phyloP scores from a whole-genome alignment of 139 green algal genomes.

The Tetraselmis chui region DNA sequence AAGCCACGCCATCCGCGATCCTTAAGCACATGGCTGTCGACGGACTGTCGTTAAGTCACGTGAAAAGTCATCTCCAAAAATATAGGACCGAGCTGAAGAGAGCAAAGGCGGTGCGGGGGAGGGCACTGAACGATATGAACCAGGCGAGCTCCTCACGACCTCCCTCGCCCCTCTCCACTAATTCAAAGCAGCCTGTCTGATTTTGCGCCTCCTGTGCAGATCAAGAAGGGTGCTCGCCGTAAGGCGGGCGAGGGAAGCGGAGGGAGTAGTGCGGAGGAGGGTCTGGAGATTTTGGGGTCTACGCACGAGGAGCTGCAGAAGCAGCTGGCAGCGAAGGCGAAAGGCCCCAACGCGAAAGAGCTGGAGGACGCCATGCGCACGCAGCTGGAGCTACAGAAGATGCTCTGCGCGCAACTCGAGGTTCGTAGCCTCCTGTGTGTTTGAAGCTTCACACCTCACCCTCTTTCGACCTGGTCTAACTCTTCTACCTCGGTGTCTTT shows the following conservation, averaged over 20 bases:
- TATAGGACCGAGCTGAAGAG: conserved; percentile 15
- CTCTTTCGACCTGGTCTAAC: too few relatives aligned
- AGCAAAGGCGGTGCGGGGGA: background rate
- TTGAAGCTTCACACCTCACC: too few relatives aligned
- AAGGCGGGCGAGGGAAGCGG: background rate
- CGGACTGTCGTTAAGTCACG: conserved; percentile 51
- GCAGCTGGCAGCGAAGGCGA: background rate
- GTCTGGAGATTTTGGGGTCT: background rate
- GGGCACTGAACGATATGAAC: background rate
- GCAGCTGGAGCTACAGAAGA: conserved; percentile 52
- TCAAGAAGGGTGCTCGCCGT: background rate
- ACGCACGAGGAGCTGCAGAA: background rate
- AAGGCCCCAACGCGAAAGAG: background rate
- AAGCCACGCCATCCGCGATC: conserved; percentile 47
- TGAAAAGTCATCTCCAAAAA: conserved; percentile 61
- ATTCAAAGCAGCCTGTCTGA: too few relatives aligned
- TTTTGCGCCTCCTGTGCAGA: too few relatives aligned
- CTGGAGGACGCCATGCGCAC: conserved; percentile 35
- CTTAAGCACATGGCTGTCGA: conserved; percentile 39
- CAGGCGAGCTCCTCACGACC: background rate
- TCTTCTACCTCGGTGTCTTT: too few relatives aligned
- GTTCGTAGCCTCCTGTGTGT: too few relatives aligned
- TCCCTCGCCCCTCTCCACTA: too few relatives aligned
- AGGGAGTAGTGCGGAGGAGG: background rate
- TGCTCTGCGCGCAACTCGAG: conserved; percentile 36